A percentile compares a stretch with the other conserved stretches of the same genome.
Evolutionary conservation across 1,284 basidiomycete genomes (phyloP).

Genomic region (Sanghuangporus weigelae): DNA sequence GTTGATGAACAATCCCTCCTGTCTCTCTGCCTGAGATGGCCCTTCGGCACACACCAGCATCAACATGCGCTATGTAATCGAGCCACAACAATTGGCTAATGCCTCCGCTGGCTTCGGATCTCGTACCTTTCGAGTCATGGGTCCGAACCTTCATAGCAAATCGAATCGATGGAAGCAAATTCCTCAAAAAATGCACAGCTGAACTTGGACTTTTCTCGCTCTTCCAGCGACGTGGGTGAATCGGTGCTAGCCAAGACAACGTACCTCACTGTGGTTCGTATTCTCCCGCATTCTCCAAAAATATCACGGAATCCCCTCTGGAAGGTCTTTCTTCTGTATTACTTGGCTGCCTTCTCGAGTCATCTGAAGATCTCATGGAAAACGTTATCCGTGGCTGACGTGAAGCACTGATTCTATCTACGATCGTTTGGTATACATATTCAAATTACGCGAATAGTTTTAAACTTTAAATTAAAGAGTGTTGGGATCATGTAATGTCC

Average conservation of each 20-base stretch:
- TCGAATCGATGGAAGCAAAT: neutral
- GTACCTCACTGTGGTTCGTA: neutral
- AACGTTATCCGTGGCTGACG: too few species aligned
- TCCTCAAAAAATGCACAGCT: too few species aligned
- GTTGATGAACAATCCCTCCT: neutral
- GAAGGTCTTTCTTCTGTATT: too few species aligned
- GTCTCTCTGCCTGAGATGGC: neutral
- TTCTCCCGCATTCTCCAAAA: neutral
- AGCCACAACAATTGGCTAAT: neutral
- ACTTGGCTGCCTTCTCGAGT: too few species aligned
- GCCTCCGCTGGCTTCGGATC: neutral
- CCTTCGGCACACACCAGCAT: neutral
- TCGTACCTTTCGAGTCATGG: neutral
- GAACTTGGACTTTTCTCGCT: neutral
- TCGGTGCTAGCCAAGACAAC: neutral
- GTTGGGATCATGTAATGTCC: too few species aligned
- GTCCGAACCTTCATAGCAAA: neutral
- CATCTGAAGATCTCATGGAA: too few species aligned
- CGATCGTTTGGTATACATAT: too few species aligned
- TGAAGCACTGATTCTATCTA: too few species aligned
- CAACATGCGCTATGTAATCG: neutral
- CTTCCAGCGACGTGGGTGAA: neutral
- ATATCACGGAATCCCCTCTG: neutral
- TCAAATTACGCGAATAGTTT: too few species aligned
- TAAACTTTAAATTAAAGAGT: too few species aligned